Evolutionary conservation across 306 rosid genomes (phyloP), one percentile per base, ranked within the genome.

Genomic region (Acacia crassicarpa): DNA sequence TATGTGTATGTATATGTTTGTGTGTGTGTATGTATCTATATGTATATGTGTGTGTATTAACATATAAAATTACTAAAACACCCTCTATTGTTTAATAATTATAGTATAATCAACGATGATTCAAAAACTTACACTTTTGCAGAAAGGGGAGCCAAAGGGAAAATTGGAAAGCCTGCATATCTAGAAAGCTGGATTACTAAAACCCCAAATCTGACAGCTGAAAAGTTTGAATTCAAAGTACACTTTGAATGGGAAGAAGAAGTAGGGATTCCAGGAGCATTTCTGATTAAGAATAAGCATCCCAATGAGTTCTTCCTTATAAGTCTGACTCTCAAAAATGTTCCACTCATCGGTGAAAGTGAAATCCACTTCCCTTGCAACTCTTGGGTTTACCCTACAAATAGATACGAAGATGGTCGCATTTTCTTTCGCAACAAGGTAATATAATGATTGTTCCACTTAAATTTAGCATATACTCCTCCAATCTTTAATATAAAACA

Each of bases 341-440:
- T 91, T 83, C 97, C 95, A 0, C 80, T 73, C 11, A 84, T 82
- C 2, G 88, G 85, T 9, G 58, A 38, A 11, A 41, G 86, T 9
- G 63, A 38, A 11, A 46, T 92, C 80, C 84, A 67, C 71, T 91
- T 92, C 62, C 83, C 73, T 19, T 92, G 97, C 81, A 89, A 91
- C 83, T 89, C 97, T 1, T 92, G 95, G 97, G 83, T 92, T 17
- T 91, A 88, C 82, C 91, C 92, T 10, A 35, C 79, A 1, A 81
- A 45, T 9, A 17, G 1, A 7, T 85, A 87, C 83, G 41, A 73
- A n/a, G 82, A 53, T 1, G 76, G 82, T 67, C 93, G 97, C 44
- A 71, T 92, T 81, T 92, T 92, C 91, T 92, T 92, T 22, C 14
- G 20, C 58, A 91, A 91, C 56, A 73, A 89, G 86, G 97, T 92